Percentiles rank a stretch among this genome's conserved stretches.
These are phyloP conservation scores for Teratosphaeria destructans DNA, from an alignment of 2,329 filamentous ascomycete species.

Conservation along the genomic window DNA sequence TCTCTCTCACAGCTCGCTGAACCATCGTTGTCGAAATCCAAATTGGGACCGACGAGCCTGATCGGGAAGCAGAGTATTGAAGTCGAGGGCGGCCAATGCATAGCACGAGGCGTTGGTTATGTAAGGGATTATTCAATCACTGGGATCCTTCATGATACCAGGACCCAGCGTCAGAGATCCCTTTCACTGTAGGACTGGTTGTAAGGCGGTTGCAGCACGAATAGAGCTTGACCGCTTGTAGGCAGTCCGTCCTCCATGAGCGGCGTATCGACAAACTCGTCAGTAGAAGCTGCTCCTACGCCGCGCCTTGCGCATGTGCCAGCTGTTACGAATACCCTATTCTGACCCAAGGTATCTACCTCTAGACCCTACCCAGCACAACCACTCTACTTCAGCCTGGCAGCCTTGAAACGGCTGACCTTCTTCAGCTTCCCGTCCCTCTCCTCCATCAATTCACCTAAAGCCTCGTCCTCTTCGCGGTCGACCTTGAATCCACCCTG, in stretches of 20 bases:
- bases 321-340: not conserved
- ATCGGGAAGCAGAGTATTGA: not conserved
- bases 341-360: not conserved
- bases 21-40: no score
- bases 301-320: not conserved
- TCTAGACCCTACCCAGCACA: not conserved
- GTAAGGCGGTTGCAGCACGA: constrained; percentile 7
- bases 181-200: constrained; percentile 11
- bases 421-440: constrained; percentile 29
- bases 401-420: constrained; percentile 29
- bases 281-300: not conserved
- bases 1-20: not conserved
- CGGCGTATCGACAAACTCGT: not conserved
- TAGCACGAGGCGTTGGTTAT: not conserved
- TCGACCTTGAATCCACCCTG: constrained; percentile 67
- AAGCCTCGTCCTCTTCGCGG: constrained; percentile 49
- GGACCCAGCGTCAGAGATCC: constrained; percentile 10
- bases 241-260: constrained; percentile 1
- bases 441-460: constrained; percentile 49
- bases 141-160: not conserved
- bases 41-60: not conserved
- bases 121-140: constrained; percentile 9
- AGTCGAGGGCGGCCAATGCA: not conserved
- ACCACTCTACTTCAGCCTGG: constrained; percentile 17
- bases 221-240: constrained; percentile 6